Base-by-base conservation (phyloP, 2,329 filamentous ascomycete species). In the Paecilomyces niveus region DNA sequence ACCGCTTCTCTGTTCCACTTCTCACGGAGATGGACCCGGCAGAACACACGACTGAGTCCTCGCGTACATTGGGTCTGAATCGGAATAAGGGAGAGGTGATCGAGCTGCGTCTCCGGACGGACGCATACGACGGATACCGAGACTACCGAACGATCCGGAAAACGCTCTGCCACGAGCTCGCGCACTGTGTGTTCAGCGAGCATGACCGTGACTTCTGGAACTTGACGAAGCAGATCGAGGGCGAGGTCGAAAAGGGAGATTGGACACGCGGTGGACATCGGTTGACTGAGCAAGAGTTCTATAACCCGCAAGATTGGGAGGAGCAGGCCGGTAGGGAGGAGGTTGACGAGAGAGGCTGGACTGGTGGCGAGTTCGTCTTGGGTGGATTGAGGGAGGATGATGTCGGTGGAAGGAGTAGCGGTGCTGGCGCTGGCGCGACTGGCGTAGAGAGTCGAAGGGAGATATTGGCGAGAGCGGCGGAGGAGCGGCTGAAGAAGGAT, bases 1-100 rank as follows among this genome's bases (percentile, higher is more conserved):
- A 96, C 77, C 84, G 86, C 63, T 97, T 96, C 78, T 84, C 83
- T 21, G 94, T 99, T 0, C 88, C 88, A 0, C 75, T 97, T 2
- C 80, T 99, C 26, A 97, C 92, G 0, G 94, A 99, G 75, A 97
- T 99, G 93, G 89, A 99, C 67, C 94, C 94, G 0, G 81, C 87
- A 0, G 83, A 87, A 64, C 86, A 97, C 73, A 97, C 92, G 0
- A 89, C 84, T 3, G 88, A 90, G 68, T 88, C 94, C n/a, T 86
- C 86, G 54, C 83, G 90, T 52, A 92, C 90, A 1, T 76, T 97
- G 0, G 94, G 94, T 0, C 73, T 97, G 49, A 99, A 99, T 70
- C 81, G 91, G 10, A 97, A 97, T 70, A 75, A 81, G 2, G 94
- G 94, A 60, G 89, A 96, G 72, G 90, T 91, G 1, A 96, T 99